Evolutionary conservation across 345 rosid species (phyloP).

Genomic region (Eutrema heterophyllum): DNA sequence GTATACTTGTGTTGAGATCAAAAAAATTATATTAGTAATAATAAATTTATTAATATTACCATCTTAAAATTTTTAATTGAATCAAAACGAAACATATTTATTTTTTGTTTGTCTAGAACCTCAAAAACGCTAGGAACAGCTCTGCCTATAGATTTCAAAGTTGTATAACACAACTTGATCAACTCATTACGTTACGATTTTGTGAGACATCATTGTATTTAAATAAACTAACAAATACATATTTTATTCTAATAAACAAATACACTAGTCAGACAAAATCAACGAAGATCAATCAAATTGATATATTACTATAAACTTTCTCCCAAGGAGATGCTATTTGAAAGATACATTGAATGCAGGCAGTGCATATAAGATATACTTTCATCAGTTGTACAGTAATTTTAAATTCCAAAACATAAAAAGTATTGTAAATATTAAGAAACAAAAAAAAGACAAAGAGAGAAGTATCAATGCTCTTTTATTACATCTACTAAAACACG

Average conservation of each 20-base stretch:
- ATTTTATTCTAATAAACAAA: background rate
- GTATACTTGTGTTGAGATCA: too few species aligned
- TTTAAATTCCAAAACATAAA: background rate
- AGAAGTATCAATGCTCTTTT: constrained; percentile 26
- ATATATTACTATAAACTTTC: background rate
- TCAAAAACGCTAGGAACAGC: too few species aligned
- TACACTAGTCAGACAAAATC: constrained; percentile 2
- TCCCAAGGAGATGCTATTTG: background rate
- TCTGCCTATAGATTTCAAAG: constrained; percentile 1
- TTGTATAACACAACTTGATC: background rate
- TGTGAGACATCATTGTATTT: background rate
- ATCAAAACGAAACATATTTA: too few species aligned
- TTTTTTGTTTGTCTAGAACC: too few species aligned
- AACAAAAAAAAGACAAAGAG: background rate
- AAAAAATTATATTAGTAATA: too few species aligned
- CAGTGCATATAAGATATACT: constrained; percentile 3
- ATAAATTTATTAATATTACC: too few species aligned
- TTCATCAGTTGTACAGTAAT: background rate
- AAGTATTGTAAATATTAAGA: background rate
- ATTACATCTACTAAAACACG: constrained; percentile 11
- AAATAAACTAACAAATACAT: background rate
- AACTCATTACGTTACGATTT: background rate
- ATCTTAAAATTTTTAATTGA: too few species aligned
- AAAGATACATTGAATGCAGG: constrained; percentile 23
- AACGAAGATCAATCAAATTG: constrained; percentile 5